A percentile compares a stretch with the other conserved stretches of the same genome.
Conservation (phyloP, 1,284 basidiomycete species). For the Apiotrichum mycotoxinovorans region DNA sequence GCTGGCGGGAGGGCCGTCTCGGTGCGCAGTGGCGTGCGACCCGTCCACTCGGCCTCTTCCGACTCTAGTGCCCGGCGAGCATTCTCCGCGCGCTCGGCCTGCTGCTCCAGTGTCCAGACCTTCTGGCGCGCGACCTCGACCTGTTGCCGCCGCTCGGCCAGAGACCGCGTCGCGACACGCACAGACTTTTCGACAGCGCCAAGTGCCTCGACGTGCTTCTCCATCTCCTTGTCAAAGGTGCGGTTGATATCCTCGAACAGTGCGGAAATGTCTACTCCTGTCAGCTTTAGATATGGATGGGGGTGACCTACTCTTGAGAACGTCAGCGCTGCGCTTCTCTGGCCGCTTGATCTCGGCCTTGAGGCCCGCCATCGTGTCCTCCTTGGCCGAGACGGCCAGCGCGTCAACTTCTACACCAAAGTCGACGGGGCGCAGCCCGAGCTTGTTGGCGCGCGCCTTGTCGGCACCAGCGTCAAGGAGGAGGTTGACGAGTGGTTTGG, state of each 20-base stretch:
- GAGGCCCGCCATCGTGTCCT: slow-evolving; percentile 68
- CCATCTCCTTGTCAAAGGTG: slow-evolving; percentile 80
- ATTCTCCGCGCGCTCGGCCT: slow-evolving; percentile 71
- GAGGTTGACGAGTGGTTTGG: slow-evolving; percentile 78
- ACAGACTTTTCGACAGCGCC: slow-evolving; percentile 82
- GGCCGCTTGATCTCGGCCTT: slow-evolving; percentile 67
- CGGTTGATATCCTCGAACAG: slow-evolving; percentile 73
- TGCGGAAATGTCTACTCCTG: slow-evolving; percentile 67
- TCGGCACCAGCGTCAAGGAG: slow-evolving; percentile 92
- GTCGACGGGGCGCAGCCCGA: slow-evolving; percentile 87
- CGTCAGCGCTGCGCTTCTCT: slow-evolving; percentile 82
- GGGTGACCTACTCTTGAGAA: slow-evolving; percentile 67
- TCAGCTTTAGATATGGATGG: slow-evolving; percentile 4
- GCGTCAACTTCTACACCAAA: slow-evolving; percentile 84
- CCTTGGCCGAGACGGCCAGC: slow-evolving; percentile 60
- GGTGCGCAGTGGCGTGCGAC: slow-evolving; percentile 56
- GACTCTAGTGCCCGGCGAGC: slow-evolving; percentile 65
- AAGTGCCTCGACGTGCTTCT: slow-evolving; percentile 78
- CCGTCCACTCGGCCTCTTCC: slow-evolving; percentile 69
- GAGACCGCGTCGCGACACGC: slow-evolving; percentile 79
- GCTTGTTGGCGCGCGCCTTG: slow-evolving; percentile 83
- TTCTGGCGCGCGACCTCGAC: slow-evolving; percentile 68
- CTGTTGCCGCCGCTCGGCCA: slow-evolving; percentile 82
- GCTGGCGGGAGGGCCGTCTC: slow-evolving; percentile 54
- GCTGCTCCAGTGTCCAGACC: slow-evolving; percentile 71